A percentile compares a stretch with the other conserved stretches of the same genome.
phyloP scores from a whole-genome alignment of 768 basidiomycete species.

The Auriculariales sp. region DNA sequence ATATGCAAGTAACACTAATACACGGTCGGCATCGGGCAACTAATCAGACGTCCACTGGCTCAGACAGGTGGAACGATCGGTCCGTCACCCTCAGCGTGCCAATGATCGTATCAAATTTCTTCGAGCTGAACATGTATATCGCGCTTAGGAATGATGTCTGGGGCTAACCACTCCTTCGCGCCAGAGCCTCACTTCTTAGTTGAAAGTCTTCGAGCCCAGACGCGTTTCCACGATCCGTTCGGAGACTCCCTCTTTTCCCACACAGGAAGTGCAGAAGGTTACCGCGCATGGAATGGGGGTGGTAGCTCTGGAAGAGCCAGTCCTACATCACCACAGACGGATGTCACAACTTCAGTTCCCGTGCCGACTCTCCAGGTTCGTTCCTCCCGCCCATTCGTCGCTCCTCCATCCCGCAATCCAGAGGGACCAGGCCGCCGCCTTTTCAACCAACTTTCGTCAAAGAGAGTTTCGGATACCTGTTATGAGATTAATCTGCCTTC shows the following conservation, averaged over 20 bases:
- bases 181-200: constrained; percentile 83
- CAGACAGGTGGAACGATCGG: not conserved
- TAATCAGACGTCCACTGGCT: too few relatives aligned
- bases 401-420: constrained; percentile 13
- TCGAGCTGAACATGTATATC: not conserved
- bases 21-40: too few relatives aligned
- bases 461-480: constrained; percentile 40
- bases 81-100: not conserved
- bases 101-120: not conserved
- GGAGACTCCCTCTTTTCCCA: constrained; percentile 79
- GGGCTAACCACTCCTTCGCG: constrained; percentile 56
- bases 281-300: constrained; percentile 45
- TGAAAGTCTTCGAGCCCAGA: constrained; percentile 67
- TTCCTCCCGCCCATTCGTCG: constrained; percentile 55
- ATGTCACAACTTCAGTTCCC: constrained; percentile 16
- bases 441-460: constrained; percentile 11
- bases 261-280: constrained; percentile 63
- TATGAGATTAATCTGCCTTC: constrained; percentile 65
- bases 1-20: too few relatives aligned
- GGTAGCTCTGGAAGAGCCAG: constrained; percentile 42
- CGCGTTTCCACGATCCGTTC: constrained; percentile 82
- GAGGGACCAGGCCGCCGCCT: not conserved
- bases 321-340: constrained; percentile 18
- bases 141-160: constrained; percentile 51
- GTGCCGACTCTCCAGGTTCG: constrained; percentile 32